Base-by-base conservation (phyloP, 2,329 filamentous ascomycete genomes). In the Cercospora canescens region DNA sequence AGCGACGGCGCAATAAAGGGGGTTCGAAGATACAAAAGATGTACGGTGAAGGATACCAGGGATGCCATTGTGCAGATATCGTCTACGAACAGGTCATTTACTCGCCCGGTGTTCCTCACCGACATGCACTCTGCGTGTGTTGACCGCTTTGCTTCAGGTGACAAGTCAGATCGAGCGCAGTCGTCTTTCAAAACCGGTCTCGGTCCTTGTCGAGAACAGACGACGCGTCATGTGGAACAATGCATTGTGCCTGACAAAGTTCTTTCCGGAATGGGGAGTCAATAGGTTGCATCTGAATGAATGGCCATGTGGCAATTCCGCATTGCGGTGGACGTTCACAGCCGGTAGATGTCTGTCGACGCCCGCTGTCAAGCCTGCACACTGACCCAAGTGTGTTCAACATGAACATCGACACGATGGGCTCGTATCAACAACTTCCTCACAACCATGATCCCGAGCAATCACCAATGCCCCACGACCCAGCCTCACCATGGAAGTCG, bases 1-100 rank as follows among this genome's bases (percentile, higher is more conserved):
- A 69, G 64, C 68, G 62, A 64, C 35, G 68, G 68, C 68, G 68
- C 63, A 66, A 50, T 30, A 48, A 30, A 58, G 21, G 54, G 50
- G 24, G 48, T 59, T 30, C 11, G 7, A 30, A 48, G 28, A n/a
- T 11, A 24, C 12, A 24, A 52, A 34, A 63, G 4, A 21, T 30
- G 39, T 48, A 30, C 39, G 62, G 52, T 50, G 55, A 18, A 58
- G 34, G 39, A 57, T 63, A 26, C 37, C 55, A 37, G 26, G 41
- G 28, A 39, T 39, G 37, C 9, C 48, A 62, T 35, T 59, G 62
- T 59, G 59, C 62, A 63, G 39, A 63, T 41, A 39, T n/a, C 35
- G 28, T 52, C 30, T 59, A 52, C 62, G 56, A 58, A 54, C 21
- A 55, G 60, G 37, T 26, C 4, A 45, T 18, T 16, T 11, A 18